Evolutionary conservation across 345 rosid genomes (phyloP).

Genomic region (Erucastrum elatum): DNA sequence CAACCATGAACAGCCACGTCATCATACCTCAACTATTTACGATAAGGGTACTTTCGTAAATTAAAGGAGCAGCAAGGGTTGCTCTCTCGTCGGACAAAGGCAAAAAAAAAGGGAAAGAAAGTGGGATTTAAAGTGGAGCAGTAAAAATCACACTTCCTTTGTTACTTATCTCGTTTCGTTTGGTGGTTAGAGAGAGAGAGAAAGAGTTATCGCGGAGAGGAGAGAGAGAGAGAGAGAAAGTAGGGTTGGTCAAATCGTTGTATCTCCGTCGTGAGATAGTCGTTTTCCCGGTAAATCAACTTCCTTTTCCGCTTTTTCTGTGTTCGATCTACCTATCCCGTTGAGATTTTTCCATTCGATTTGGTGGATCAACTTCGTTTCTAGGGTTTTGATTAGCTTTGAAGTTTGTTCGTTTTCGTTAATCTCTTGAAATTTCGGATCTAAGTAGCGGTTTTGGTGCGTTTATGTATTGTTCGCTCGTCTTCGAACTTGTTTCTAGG

Average conservation of each 20-base stretch:
- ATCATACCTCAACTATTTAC: neutral
- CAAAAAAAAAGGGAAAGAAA: neutral
- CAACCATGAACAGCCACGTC: constrained; percentile 33
- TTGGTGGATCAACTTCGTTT: constrained; percentile 23
- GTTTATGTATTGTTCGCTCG: neutral
- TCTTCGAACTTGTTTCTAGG: neutral
- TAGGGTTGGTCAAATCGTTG: constrained; percentile 27
- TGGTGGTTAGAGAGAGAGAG: neutral
- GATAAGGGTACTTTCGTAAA: neutral
- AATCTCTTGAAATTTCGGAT: constrained; percentile 29
- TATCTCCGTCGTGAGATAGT: constrained; percentile 26
- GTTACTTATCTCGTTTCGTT: constrained; percentile 17
- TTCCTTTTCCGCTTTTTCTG: constrained; percentile 10
- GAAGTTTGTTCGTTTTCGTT: neutral
- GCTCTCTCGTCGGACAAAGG: neutral
- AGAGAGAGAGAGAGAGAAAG: constrained; percentile 15
- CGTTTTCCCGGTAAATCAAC: constrained; percentile 11
- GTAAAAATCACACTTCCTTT: constrained; percentile 8
- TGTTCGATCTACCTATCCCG: constrained; percentile 22
- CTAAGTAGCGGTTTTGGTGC: neutral
- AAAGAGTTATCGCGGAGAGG: neutral
- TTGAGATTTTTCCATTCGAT: constrained; percentile 8
- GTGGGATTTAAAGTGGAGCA: constrained; percentile 31
- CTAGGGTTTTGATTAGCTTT: neutral
- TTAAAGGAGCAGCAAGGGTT: neutral